These are phyloP conservation scores for Penicillium dipodomyicola DNA, from an alignment of 495 filamentous ascomycete species.

Conservation along the genomic window DNA sequence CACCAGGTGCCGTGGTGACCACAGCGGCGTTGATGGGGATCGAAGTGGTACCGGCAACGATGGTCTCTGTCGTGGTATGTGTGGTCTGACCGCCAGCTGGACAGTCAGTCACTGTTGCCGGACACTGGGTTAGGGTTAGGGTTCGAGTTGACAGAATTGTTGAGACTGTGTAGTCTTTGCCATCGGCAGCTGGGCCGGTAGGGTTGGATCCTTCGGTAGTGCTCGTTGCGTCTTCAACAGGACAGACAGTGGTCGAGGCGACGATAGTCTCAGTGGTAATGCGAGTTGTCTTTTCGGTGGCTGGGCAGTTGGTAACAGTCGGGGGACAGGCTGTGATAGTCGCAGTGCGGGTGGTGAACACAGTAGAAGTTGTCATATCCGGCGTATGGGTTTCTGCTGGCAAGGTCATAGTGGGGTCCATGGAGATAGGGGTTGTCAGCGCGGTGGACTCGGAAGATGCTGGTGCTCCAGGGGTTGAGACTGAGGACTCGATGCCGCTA, in stretches of 20 bases:
- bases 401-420: neutral
- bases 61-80: slow-evolving; percentile 20
- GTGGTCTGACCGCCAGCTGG: slow-evolving; percentile 23
- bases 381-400: neutral
- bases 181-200: slow-evolving; percentile 5
- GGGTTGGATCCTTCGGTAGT: slow-evolving; percentile 8
- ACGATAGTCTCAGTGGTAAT: slow-evolving; percentile 28
- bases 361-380: slow-evolving; percentile 33
- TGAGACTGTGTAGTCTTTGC: slow-evolving; percentile 13
- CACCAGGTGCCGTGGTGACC: neutral
- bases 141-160: slow-evolving; percentile 21
- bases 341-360: slow-evolving; percentile 33
- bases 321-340: slow-evolving; percentile 37
- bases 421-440: neutral
- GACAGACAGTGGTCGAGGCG: slow-evolving; percentile 32
- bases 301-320: slow-evolving; percentile 29
- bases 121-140: slow-evolving; percentile 22
- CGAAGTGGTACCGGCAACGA: slow-evolving; percentile 18
- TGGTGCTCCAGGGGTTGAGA: neutral
- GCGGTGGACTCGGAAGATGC: neutral
- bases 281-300: slow-evolving; percentile 16
- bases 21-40: slow-evolving; percentile 2
- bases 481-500: neutral
- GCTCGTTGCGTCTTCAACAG: slow-evolving; percentile 19
- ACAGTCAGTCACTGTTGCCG: slow-evolving; percentile 23